These are phyloP conservation scores for Microcos paniculata DNA, from an alignment of 345 rosid species.

Conservation along the genomic window DNA sequence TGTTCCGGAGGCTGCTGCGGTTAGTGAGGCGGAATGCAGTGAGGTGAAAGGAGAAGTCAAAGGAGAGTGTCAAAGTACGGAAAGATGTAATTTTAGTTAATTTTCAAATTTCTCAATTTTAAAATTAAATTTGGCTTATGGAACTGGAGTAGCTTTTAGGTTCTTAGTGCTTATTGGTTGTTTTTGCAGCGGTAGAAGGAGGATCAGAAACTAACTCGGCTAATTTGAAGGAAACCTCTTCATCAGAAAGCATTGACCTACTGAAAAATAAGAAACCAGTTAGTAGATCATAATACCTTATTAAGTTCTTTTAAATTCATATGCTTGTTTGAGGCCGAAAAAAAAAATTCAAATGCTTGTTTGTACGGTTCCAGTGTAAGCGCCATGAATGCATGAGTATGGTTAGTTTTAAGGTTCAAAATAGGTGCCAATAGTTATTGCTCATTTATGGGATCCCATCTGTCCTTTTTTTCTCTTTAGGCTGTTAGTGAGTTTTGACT, in stretches of 20 bases:
- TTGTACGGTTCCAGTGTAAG: neutral
- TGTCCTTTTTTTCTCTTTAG: neutral
- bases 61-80: constrained; percentile 38
- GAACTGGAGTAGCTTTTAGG: neutral
- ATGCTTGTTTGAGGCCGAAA: neutral
- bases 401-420: neutral
- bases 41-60: constrained; percentile 39
- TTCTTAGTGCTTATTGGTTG: neutral
- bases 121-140: neutral
- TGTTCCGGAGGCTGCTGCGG: constrained; percentile 17
- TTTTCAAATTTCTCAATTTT: constrained; percentile 8
- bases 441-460: neutral
- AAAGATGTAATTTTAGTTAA: constrained; percentile 37
- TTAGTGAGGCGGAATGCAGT: constrained; percentile 25
- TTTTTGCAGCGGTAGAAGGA: constrained; percentile 45
- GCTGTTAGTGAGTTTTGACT: neutral
- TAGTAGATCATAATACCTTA: constrained; percentile 22
- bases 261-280: constrained; percentile 63
- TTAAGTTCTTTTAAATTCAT: neutral
- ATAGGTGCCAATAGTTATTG: neutral
- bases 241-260: constrained; percentile 41
- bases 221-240: constrained; percentile 37
- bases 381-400: neutral
- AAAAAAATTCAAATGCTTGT: no score
- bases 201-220: constrained; percentile 31